Conservation (phyloP, 169 alveolate species). For the Plasmodium coatneyi region DNA sequence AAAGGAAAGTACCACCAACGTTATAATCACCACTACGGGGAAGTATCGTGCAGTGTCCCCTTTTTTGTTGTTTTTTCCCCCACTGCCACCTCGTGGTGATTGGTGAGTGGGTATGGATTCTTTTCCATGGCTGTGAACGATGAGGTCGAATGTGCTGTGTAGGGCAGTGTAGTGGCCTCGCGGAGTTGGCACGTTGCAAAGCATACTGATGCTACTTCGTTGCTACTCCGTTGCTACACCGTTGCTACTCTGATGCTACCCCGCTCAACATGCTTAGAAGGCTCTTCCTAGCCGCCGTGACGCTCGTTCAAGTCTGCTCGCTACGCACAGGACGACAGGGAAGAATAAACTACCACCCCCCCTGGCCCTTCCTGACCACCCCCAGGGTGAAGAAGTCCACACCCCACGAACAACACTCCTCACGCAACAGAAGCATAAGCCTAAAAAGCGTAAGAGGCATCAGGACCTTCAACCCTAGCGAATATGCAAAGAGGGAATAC, state of each 20-base stretch:
- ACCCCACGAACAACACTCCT: not conserved
- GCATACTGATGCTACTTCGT: not conserved
- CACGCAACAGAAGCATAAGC: not conserved
- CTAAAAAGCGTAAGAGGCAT: slow-evolving; percentile 44
- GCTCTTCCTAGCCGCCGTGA: not conserved
- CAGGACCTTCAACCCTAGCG: slow-evolving; percentile 12
- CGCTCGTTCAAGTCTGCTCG: not conserved
- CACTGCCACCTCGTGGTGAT: not conserved
- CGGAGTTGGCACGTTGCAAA: not conserved
- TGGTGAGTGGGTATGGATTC: not conserved
- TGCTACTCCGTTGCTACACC: not conserved
- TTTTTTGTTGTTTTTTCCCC: not conserved
- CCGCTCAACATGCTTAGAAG: not conserved
- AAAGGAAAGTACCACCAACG: not conserved
- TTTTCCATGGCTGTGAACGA: not conserved
- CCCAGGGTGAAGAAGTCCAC: not conserved
- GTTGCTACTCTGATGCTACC: not conserved
- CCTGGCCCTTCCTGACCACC: not conserved
- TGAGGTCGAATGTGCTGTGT: not conserved
- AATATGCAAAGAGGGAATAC: slow-evolving; percentile 50
- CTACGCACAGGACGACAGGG: not conserved
- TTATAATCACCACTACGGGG: not conserved
- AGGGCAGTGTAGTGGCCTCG: not conserved
- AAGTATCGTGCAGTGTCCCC: not conserved
- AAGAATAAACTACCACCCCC: not conserved